A percentile compares a stretch with the other conserved stretches of the same genome.
Evolutionary conservation across 805 yeast genomes (phyloP).

Genomic region (Cyberlindnera bimundalis): DNA sequence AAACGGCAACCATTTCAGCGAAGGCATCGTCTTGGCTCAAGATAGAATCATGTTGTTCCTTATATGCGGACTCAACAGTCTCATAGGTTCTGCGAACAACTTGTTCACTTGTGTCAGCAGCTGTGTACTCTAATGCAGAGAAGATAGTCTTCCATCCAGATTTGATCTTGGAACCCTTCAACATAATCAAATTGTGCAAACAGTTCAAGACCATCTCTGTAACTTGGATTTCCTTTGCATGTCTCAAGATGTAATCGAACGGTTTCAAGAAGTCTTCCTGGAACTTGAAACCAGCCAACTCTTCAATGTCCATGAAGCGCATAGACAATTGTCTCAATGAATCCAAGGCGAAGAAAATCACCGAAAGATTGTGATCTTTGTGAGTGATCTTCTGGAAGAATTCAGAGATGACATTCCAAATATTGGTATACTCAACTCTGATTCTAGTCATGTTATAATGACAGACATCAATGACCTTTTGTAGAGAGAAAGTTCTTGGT

Average conservation of each 20-base stretch:
- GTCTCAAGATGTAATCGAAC: slow-evolving; percentile 70
- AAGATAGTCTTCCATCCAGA: slow-evolving; percentile 96
- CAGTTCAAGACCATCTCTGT: slow-evolving; percentile 90
- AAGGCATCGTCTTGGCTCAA: slow-evolving; percentile 64
- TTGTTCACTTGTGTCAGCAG: slow-evolving; percentile 52
- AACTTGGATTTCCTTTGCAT: slow-evolving; percentile 65
- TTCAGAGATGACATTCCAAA: slow-evolving; percentile 92
- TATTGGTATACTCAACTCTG: slow-evolving; percentile 91
- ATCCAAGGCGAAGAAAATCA: slow-evolving; percentile 88
- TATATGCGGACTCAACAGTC: slow-evolving; percentile 58
- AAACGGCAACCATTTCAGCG: slow-evolving; percentile 63
- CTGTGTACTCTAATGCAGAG: slow-evolving; percentile 72
- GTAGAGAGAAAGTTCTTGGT: slow-evolving; percentile 90
- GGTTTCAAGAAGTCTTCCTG: slow-evolving; percentile 93
- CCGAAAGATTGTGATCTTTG: slow-evolving; percentile 59
- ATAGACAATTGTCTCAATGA: slow-evolving; percentile 89
- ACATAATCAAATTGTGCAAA: slow-evolving; percentile 76
- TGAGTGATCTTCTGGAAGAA: slow-evolving; percentile 85
- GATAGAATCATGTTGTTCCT: slow-evolving; percentile 58
- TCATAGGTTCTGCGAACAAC: slow-evolving; percentile 63
- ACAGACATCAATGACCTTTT: slow-evolving; percentile 95
- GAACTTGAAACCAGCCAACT: slow-evolving; percentile 90
- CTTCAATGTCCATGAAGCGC: slow-evolving; percentile 91
- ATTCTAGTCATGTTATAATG: slow-evolving; percentile 97
- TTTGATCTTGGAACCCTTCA: slow-evolving; percentile 68